These are phyloP conservation scores for Ceratocystis harringtonii DNA, from an alignment of 2,329 filamentous ascomycete species.

Conservation along the genomic window DNA sequence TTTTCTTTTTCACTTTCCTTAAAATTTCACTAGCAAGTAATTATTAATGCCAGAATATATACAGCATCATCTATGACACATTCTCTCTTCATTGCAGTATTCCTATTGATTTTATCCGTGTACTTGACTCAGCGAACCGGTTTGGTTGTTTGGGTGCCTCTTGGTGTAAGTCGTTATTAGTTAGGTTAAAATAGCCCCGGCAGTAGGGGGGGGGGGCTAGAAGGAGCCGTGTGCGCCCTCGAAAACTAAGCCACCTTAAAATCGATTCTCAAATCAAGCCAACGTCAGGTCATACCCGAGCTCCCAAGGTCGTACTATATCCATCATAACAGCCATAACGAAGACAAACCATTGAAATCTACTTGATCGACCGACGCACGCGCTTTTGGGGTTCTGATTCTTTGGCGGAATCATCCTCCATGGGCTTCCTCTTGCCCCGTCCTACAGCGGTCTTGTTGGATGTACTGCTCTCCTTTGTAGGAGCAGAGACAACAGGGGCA, in stretches of 20 bases:
- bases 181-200: too few species aligned
- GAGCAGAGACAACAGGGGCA: background rate
- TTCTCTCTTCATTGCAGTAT: background rate
- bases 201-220: too few species aligned
- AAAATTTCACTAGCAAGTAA: constrained; percentile 3
- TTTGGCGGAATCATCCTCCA: background rate
- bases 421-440: constrained; percentile 12
- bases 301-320: too few species aligned
- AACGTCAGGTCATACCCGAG: too few species aligned
- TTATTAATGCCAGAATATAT: constrained; percentile 2
- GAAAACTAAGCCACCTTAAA: background rate
- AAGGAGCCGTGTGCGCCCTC: too few species aligned
- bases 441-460: background rate
- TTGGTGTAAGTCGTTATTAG: background rate
- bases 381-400: constrained; percentile 7
- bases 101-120: background rate
- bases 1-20: background rate
- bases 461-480: background rate
- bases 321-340: background rate
- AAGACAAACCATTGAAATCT: background rate
- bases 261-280: background rate
- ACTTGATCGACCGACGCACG: constrained; percentile 9
- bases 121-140: background rate
- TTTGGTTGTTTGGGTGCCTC: background rate
- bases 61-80: background rate